Evolutionary conservation across 192 early-diverging fungal genomes (phyloP).

Genomic region (Coemansia sp.): DNA sequence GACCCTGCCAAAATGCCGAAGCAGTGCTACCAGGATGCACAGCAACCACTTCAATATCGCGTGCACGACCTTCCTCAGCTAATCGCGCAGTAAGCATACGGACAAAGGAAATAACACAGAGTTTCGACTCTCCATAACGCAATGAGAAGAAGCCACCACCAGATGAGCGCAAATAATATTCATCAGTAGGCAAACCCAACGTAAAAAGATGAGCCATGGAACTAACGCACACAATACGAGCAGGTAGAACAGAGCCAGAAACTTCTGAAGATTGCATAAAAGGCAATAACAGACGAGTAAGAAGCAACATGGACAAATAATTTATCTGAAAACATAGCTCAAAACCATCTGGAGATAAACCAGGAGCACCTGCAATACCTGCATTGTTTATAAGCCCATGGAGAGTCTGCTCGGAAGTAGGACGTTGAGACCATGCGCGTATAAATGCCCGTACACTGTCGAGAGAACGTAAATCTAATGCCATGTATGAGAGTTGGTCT

Average conservation of each 20-base stretch:
- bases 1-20: conserved; percentile 41
- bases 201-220: conserved; percentile 43
- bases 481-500: conserved; percentile 39
- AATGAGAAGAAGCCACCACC: conserved; percentile 49
- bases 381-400: conserved; percentile 50
- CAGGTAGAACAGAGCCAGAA: conserved; percentile 7
- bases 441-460: conserved; percentile 39
- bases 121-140: conserved; percentile 49
- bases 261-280: conserved; percentile 6
- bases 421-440: conserved; percentile 22
- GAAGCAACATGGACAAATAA: conserved; percentile 52
- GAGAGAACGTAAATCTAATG: conserved; percentile 45
- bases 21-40: conserved; percentile 53
- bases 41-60: conserved; percentile 12
- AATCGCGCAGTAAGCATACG: conserved; percentile 26
- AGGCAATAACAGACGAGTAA: conserved; percentile 44
- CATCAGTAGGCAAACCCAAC: conserved; percentile 47
- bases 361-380: conserved; percentile 45
- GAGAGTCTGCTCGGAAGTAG: conserved; percentile 4
- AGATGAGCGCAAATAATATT: conserved; percentile 24
- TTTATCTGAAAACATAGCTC: conserved; percentile 54
- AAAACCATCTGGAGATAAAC: conserved; percentile 48
- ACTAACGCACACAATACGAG: conserved; percentile 47
- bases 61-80: neutral
- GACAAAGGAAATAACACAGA: conserved; percentile 47